Evolutionary conservation across 371 early-diverging fungal genomes (phyloP).

Genomic region (Blastocladiella emersonii): DNA sequence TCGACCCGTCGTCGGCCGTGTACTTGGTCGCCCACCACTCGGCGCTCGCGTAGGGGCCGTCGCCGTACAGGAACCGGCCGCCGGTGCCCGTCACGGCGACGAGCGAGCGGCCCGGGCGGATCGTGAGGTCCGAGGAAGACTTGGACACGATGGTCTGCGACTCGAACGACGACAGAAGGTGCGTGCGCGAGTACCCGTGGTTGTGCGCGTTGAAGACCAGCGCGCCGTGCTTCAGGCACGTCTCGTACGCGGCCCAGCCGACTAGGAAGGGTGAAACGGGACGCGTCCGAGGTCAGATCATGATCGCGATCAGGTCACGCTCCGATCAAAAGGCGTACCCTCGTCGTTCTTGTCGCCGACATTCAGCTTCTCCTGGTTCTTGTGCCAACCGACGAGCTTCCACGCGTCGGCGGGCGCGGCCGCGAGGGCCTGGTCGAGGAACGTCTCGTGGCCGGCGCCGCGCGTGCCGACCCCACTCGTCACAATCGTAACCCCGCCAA

Average conservation of each 20-base stretch:
- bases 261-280: too few species aligned
- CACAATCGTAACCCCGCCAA: slow-evolving; percentile 12
- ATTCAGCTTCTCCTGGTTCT: slow-evolving; percentile 23
- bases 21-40: too few species aligned
- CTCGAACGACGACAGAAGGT: slow-evolving; percentile 19
- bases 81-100: too few species aligned
- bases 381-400: slow-evolving; percentile 27
- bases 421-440: slow-evolving; percentile 11
- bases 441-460: slow-evolving; percentile 19
- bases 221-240: slow-evolving; percentile 22
- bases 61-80: too few species aligned
- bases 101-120: too few species aligned
- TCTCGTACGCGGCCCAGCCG: slow-evolving; percentile 21
- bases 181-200: slow-evolving; percentile 13
- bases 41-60: too few species aligned
- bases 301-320: too few species aligned
- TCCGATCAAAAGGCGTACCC: too few species aligned
- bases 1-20: too few species aligned
- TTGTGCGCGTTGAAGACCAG: slow-evolving; percentile 19
- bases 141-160: slow-evolving; percentile 5
- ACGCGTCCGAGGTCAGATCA: too few species aligned
- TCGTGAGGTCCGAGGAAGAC: too few species aligned
- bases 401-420: slow-evolving; percentile 11
- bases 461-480: slow-evolving; percentile 23
- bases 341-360: slow-evolving; percentile 26